These are phyloP conservation scores for Paraconiothyrium brasiliense DNA, from an alignment of 2,329 filamentous ascomycete genomes.

Conservation along the genomic window DNA sequence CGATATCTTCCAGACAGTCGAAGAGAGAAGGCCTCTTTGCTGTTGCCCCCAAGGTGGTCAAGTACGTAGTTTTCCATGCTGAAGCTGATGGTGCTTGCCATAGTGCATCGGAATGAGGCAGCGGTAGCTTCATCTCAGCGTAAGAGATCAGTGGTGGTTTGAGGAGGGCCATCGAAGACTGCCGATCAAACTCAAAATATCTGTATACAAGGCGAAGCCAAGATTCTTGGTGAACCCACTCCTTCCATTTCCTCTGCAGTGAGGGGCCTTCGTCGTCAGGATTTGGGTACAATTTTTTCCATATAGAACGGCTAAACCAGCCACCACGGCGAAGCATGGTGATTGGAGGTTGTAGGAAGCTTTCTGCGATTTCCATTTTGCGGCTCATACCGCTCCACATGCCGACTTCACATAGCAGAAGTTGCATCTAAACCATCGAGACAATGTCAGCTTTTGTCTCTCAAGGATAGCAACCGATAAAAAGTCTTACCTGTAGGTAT, in stretches of 20 bases:
- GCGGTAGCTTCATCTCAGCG: constrained; percentile 71
- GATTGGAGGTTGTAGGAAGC: constrained; percentile 63
- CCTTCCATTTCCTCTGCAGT: constrained; percentile 71
- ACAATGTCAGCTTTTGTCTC: neutral
- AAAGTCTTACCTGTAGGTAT: constrained; percentile 48
- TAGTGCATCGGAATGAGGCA: constrained; percentile 69
- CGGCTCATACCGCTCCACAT: constrained; percentile 68
- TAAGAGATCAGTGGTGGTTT: constrained; percentile 74
- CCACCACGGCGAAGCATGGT: constrained; percentile 67
- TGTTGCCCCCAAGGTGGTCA: constrained; percentile 47
- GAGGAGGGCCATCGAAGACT: constrained; percentile 73
- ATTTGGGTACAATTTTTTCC: constrained; percentile 61
- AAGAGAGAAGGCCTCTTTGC: constrained; percentile 37
- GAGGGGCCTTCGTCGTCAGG: constrained; percentile 64
- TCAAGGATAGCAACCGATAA: neutral
- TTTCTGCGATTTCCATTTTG: constrained; percentile 68
- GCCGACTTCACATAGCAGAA: constrained; percentile 62
- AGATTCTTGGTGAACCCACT: constrained; percentile 71
- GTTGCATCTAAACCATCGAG: constrained; percentile 47
- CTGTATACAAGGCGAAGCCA: constrained; percentile 75
- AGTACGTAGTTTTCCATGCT: constrained; percentile 71
- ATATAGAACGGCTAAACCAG: constrained; percentile 66
- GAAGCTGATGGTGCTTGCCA: constrained; percentile 72
- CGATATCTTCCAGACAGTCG: constrained; percentile 41
- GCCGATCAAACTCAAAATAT: constrained; percentile 71